Conservation (phyloP, 2,329 filamentous ascomycete species). For the Capronia americana region DNA sequence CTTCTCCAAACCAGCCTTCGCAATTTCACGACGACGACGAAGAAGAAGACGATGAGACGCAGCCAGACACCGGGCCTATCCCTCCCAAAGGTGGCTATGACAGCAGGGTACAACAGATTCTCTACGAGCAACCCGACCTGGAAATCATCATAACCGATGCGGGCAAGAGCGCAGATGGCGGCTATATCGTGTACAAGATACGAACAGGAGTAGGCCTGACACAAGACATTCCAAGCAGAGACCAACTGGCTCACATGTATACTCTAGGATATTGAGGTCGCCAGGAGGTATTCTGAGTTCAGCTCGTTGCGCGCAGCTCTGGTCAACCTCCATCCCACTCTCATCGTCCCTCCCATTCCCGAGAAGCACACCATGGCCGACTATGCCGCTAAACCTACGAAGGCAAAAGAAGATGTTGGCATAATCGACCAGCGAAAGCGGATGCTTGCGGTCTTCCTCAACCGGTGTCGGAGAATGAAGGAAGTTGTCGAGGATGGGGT, state of each 20-base stretch:
- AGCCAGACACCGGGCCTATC: constrained; percentile 54
- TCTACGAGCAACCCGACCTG: constrained; percentile 91
- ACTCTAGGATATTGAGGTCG: constrained; percentile 88
- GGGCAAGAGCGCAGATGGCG: constrained; percentile 90
- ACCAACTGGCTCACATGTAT: neutral
- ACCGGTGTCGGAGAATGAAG: constrained; percentile 91
- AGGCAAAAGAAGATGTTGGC: constrained; percentile 94
- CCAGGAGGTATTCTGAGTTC: constrained; percentile 95
- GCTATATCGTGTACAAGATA: constrained; percentile 97
- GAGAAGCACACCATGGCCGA: constrained; percentile 99
- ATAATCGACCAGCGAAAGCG: constrained; percentile 97
- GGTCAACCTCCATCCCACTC: constrained; percentile 88
- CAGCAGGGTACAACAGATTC: constrained; percentile 94
- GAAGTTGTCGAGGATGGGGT: constrained; percentile 90
- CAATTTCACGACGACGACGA: constrained; percentile 68
- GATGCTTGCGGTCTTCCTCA: constrained; percentile 95
- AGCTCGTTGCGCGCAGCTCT: constrained; percentile 87
- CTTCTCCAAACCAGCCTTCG: constrained; percentile 70
- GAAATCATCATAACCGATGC: constrained; percentile 92
- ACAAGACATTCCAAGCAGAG: neutral
- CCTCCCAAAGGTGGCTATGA: constrained; percentile 86
- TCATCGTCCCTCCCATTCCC: constrained; percentile 95
- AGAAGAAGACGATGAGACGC: constrained; percentile 53
- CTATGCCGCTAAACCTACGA: constrained; percentile 96
- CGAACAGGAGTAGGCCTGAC: constrained; percentile 75